Conservation (phyloP, 148 eudicot species). For the Rhododendron kiyosumense region DNA sequence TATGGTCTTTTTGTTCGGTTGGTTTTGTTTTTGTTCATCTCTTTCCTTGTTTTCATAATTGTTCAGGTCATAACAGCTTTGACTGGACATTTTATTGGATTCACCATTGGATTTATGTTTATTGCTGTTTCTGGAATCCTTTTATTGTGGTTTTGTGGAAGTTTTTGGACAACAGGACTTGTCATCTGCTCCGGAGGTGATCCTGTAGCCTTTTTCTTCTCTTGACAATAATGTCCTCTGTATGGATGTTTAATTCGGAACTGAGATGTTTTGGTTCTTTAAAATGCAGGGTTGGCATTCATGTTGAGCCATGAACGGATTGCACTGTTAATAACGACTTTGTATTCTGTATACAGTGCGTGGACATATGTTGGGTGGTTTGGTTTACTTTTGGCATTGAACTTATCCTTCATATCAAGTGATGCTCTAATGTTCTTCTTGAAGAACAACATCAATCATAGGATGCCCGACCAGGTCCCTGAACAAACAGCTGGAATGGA, state of each 20-base stretch:
- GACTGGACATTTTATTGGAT: constrained; percentile 57
- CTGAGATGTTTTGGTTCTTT: constrained; percentile 9
- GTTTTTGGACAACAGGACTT: constrained; percentile 48
- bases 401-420: constrained; percentile 81
- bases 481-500: constrained; percentile 58
- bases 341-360: constrained; percentile 77
- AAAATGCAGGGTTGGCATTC: constrained; percentile 69
- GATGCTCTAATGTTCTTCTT: constrained; percentile 68
- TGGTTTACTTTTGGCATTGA: constrained; percentile 59
- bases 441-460: constrained; percentile 52
- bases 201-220: constrained; percentile 2
- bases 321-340: constrained; percentile 57
- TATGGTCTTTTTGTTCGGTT: background rate
- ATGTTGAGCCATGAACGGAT: constrained; percentile 55
- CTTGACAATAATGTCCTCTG: background rate
- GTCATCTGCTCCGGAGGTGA: constrained; percentile 63
- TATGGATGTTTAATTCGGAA: background rate
- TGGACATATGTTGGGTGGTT: constrained; percentile 86
- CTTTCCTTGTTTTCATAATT: constrained; percentile 3
- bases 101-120: constrained; percentile 41
- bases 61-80: constrained; percentile 61
- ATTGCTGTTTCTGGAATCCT: constrained; percentile 31
- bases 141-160: constrained; percentile 51
- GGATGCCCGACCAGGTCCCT: constrained; percentile 32
- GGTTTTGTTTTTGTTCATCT: background rate